These are phyloP conservation scores for Boletus semigastroideus DNA, from an alignment of 1,284 basidiomycete genomes.

Conservation along the genomic window DNA sequence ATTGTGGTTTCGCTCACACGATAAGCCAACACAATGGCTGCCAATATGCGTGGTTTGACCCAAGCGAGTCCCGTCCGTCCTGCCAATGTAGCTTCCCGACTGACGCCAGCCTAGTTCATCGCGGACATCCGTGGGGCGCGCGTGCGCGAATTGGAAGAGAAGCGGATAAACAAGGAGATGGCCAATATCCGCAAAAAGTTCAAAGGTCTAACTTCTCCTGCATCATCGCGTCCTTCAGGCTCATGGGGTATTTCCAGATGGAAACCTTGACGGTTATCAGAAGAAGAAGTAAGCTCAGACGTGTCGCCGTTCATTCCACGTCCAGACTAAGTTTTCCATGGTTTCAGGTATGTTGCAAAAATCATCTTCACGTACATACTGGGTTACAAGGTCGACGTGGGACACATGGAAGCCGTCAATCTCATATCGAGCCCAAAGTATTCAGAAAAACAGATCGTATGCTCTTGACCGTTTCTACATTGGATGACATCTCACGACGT, in stretches of 20 bases:
- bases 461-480: constrained; percentile 27
- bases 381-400: constrained; percentile 98
- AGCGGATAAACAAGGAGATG: constrained; percentile 99
- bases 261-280: constrained; percentile 96
- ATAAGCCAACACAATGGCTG: constrained; percentile 56
- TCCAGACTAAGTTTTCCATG: constrained; percentile 12
- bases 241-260: constrained; percentile 55
- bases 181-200: constrained; percentile 99
- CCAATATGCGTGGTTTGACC: constrained; percentile 86
- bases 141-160: constrained; percentile 90
- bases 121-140: constrained; percentile 94
- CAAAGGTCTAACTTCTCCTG: constrained; percentile 62
- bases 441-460: constrained; percentile 98
- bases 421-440: constrained; percentile 95
- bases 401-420: constrained; percentile 99
- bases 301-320: constrained; percentile 13
- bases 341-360: constrained; percentile 83
- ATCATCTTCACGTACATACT: constrained; percentile 99
- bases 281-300: constrained; percentile 86
- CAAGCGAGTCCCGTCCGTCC: constrained; percentile 54
- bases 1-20: background rate
- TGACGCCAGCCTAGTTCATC: constrained; percentile 72
- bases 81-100: constrained; percentile 3
- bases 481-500: constrained; percentile 14
- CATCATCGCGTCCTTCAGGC: background rate